A percentile compares a stretch with the other conserved stretches of the same genome.
Conservation (phyloP, 371 early-diverging fungal genomes). For the Haplosporangium sp. region DNA sequence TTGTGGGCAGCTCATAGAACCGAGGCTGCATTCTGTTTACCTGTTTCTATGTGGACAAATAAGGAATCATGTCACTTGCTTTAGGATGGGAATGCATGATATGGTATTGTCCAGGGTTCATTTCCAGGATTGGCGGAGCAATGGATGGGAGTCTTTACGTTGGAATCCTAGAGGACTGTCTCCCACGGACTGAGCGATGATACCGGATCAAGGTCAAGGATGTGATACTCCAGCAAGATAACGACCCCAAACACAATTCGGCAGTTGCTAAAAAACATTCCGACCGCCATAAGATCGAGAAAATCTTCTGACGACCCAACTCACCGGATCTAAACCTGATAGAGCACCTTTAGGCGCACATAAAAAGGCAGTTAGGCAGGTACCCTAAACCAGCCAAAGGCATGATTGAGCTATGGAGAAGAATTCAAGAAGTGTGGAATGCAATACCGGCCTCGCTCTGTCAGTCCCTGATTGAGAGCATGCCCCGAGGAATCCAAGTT, state of each 20-base stretch:
- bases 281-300: neutral
- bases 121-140: too few relatives aligned
- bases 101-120: too few relatives aligned
- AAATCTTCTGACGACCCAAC: neutral
- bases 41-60: too few relatives aligned
- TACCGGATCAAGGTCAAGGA: neutral
- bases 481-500: neutral
- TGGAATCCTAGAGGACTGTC: neutral
- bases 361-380: neutral
- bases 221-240: neutral
- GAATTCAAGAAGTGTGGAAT: neutral
- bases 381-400: too few relatives aligned
- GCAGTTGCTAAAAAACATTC: neutral
- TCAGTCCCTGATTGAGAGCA: slow-evolving; percentile 2
- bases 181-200: neutral
- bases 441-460: neutral
- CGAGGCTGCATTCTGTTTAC: too few relatives aligned
- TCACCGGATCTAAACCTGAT: neutral
- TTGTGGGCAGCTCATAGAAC: too few relatives aligned
- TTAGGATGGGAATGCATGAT: too few relatives aligned
- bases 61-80: too few relatives aligned
- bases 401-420: neutral
- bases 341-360: neutral
- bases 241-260: neutral
- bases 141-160: neutral